Conservation (phyloP, 1,284 basidiomycete species). For the Meira miltonrushii region DNA sequence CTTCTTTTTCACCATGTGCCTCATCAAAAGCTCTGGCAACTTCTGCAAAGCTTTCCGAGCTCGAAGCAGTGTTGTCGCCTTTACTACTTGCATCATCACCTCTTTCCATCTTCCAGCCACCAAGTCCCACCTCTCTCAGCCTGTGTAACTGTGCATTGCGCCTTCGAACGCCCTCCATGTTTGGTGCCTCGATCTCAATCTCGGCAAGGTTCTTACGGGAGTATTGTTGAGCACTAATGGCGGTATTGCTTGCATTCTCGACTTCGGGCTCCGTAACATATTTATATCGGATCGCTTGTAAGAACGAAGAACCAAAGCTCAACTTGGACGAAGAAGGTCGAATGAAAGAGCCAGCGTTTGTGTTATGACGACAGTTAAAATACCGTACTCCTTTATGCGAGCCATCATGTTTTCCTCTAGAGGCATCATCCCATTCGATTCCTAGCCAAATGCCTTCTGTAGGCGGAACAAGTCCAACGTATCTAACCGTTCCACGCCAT, state of each 20-base stretch:
- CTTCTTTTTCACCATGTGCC: conserved; percentile 57
- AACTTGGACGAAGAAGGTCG: conserved; percentile 25
- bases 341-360: conserved; percentile 33
- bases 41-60: conserved; percentile 47
- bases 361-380: conserved; percentile 57
- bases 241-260: background rate
- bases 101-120: conserved; percentile 53
- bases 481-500: conserved; percentile 62
- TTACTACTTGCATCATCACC: conserved; percentile 12
- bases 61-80: background rate
- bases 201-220: conserved; percentile 31
- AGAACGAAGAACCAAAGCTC: conserved; percentile 59
- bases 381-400: conserved; percentile 65
- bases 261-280: conserved; percentile 17
- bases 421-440: conserved; percentile 85
- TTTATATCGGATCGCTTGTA: conserved; percentile 62
- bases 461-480: conserved; percentile 64
- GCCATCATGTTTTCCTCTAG: conserved; percentile 80
- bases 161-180: conserved; percentile 69
- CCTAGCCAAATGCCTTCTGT: conserved; percentile 77
- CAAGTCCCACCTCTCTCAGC: conserved; percentile 72
- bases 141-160: conserved; percentile 65
- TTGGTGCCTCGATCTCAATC: conserved; percentile 81
- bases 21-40: conserved; percentile 58
- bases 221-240: conserved; percentile 55